phyloP scores from a whole-genome alignment of 108 stramenopile species.

The Chaetoceros tenuissimus region DNA sequence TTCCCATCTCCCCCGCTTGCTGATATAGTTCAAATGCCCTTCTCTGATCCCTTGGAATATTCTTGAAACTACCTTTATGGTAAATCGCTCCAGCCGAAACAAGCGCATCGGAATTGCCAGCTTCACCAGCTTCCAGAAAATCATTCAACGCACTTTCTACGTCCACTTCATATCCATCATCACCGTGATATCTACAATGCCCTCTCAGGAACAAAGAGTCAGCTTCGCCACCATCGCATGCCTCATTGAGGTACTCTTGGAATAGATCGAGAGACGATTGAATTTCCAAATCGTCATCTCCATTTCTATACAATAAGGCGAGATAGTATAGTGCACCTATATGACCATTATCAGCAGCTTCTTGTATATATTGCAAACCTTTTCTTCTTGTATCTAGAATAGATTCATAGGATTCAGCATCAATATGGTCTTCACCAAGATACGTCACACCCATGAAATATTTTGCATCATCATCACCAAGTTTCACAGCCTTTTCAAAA shows the following conservation, averaged over 20 bases:
- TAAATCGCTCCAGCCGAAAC: conserved; percentile 76
- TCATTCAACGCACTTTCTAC: conserved; percentile 36
- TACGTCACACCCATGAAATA: conserved; percentile 71
- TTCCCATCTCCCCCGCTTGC: conserved; percentile 69
- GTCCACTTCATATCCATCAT: conserved; percentile 51
- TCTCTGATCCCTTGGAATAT: conserved; percentile 43
- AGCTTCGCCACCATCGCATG: conserved; percentile 39
- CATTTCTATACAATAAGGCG: conserved; percentile 50
- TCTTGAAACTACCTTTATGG: conserved; percentile 33
- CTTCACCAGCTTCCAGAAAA: conserved; percentile 54
- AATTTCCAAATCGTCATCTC: conserved; percentile 36
- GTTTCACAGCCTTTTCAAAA: conserved; percentile 57
- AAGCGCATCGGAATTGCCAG: conserved; percentile 64
- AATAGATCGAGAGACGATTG: conserved; percentile 23
- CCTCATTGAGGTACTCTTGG: conserved; percentile 21
- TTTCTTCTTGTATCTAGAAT: not conserved
- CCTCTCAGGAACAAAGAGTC: conserved; percentile 68
- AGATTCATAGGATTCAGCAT: conserved; percentile 5
- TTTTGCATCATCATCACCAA: conserved; percentile 74
- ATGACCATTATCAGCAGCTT: conserved; percentile 46
- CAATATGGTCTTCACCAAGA: conserved; percentile 16
- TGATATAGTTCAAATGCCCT: conserved; percentile 77
- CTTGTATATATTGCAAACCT: conserved; percentile 22
- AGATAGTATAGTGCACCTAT: conserved; percentile 69
- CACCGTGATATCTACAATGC: conserved; percentile 49